Base-by-base conservation (phyloP, 139 green algal genomes). In the Haematococcus lacustris region DNA sequence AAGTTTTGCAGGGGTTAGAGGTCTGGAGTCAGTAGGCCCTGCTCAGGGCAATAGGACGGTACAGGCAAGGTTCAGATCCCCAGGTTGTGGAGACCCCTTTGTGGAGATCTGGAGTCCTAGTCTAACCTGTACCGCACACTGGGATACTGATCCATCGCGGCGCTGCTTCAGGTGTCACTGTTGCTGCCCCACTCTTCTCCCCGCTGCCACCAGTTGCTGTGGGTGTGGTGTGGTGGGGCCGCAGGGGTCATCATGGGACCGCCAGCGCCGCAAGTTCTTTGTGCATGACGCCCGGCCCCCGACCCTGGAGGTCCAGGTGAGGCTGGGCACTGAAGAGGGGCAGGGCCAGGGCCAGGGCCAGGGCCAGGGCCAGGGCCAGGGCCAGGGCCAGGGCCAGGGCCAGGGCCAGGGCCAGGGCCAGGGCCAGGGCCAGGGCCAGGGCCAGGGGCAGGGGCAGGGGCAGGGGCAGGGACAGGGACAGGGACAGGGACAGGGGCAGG, bases 211-310 rank as follows among this genome's bases (percentile, higher is more conserved):
- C 30, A 34, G 2, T 77, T 78, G 69, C 28, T 61, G 30, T 64
- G 74, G 3, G 39, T 13, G 5, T n/a, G 64, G 64, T 43, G 72
- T 97, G 39, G 80, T 97, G 66, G 91, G 84, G 3, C 63, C 96
- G 25, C 93, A 98, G 81, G 93, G 93, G 40, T 80, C 89, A 26
- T 85, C 70, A 34, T 98, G 92, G 92, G 87, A 93, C 76, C 83
- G 92, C 35, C 60, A 37, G 21, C 73, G 78, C 51, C 85, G 91
- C 51, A 84, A 86, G 64, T 97, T 94, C 80, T 50, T 79, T 38
- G 79, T 81, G 28, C 88, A 96, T 63, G 68, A 90, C 72, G 66
- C 66, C 23, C n/a, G 62, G 2, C 82, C 80, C 3, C 1, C n/a
- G 26, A 68, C 38, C 1, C 80, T 90, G 2, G 33, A 43, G 0